Evolutionary conservation across 441 rosid species (phyloP).

Genomic region (Erodium moschatum): DNA sequence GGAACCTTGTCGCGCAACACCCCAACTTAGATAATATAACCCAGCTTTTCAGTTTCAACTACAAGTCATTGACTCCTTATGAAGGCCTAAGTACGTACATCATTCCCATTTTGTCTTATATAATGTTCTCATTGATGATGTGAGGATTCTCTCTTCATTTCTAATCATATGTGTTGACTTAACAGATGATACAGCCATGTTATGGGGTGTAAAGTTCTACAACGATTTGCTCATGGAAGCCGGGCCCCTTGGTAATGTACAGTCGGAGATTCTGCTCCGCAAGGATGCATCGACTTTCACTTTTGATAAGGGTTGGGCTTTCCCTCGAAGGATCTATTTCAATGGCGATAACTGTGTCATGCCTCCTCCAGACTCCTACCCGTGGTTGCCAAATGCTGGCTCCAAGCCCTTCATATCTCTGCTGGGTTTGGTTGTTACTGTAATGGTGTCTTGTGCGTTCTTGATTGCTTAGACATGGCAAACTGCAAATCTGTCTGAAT

Average conservation of each 20-base stretch:
- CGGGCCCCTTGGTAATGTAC: conserved; percentile 75
- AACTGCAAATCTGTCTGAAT: too few species aligned
- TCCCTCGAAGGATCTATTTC: conserved; percentile 81
- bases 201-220: conserved; percentile 51
- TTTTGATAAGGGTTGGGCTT: conserved; percentile 96
- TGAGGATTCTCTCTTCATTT: too few species aligned
- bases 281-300: conserved; percentile 74
- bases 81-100: conserved; percentile 46
- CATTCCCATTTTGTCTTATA: not conserved
- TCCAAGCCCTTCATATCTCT: conserved; percentile 29
- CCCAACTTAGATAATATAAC: conserved; percentile 69
- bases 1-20: conserved; percentile 66
- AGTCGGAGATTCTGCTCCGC: conserved; percentile 74
- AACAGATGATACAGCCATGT: conserved; percentile 85
- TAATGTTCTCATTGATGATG: too few species aligned
- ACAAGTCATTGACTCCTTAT: conserved; percentile 58
- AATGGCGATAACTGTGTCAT: conserved; percentile 91
- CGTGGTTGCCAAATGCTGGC: conserved; percentile 69
- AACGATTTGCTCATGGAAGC: conserved; percentile 46
- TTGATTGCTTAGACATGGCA: too few species aligned
- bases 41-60: conserved; percentile 50
- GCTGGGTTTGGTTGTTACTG: too few species aligned
- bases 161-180: not conserved
- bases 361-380: conserved; percentile 93
- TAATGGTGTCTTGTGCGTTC: too few species aligned